Base-by-base conservation (phyloP, 139 green algal species). In the Ettlia oleoabundans region DNA sequence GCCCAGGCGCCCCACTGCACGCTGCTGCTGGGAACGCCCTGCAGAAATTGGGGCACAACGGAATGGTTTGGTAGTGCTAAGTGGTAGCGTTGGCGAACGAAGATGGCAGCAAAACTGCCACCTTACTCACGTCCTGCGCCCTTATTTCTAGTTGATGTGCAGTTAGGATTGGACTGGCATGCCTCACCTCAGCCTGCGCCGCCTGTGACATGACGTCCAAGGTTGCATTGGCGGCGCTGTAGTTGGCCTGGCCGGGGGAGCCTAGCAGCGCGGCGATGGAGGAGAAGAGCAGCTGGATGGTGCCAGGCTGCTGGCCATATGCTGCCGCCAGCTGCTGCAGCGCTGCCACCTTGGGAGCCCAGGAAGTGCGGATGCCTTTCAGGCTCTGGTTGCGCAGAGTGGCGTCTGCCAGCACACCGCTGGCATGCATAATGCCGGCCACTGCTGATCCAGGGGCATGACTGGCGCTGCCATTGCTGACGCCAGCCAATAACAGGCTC, bases 321-420 rank as follows among this genome's bases (percentile, higher is more conserved):
- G 18, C 37, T 10, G 35, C 10, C 1, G 22, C 2, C 28, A 86
- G 33, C 68, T 61, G 61, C 30, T 40, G 26, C 26, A 86, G 61
- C 24, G 80, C 72, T 1, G 30, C 30, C 30, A 81, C 74, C 76
- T 91, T 91, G 70, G 87, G 76, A 1, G 65, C 85, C 69, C 81
- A 90, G 4, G 94, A 89, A 6, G 79, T 82, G n/a, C 91, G 86
- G 0, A 91, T 38, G 1, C 81, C 72, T 0, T 33, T 9, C 1
- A 85, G 61, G 32, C 47, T 93, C 84, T 95, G 92, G 51, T 93
- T 93, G 3, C 30, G 22, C 3, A 96, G 51, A 0, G 90, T 92
- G 2, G 91, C 91, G 80, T 96, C 93, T 1, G 87, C 87, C 41
- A 97, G 82, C 28, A 95, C 93, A 5, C 93, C 94, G 33, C 90